Evolutionary conservation across 2,329 filamentous ascomycete species (phyloP).

Genomic region (Curvularia sp.): DNA sequence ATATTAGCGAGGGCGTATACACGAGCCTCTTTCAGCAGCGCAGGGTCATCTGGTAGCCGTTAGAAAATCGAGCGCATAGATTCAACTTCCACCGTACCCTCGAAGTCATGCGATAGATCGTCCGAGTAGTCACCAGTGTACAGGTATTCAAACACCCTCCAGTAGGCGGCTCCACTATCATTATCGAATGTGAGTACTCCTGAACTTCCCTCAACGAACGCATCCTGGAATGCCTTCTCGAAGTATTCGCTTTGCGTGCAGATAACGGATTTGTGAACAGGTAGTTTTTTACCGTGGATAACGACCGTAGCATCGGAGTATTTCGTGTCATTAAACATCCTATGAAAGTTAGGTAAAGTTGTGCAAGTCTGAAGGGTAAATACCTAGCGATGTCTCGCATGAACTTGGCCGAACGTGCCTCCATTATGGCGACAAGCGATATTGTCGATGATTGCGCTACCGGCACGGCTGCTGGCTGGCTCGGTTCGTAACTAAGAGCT

Average conservation of each 20-base stretch:
- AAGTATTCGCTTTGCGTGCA: conserved; percentile 26
- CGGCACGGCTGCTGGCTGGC: background rate
- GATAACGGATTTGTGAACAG: conserved; percentile 16
- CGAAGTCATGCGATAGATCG: no score
- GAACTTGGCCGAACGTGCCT: conserved; percentile 4
- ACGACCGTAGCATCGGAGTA: conserved; percentile 19
- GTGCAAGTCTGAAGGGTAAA: background rate
- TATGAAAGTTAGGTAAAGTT: conserved; percentile 6
- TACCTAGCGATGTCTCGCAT: conserved; percentile 11
- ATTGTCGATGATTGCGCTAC: background rate
- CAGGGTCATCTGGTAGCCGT: no score
- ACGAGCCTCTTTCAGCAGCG: no score
- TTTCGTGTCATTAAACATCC: conserved; percentile 18
- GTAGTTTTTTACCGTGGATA: conserved; percentile 15
- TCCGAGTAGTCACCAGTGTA: no score
- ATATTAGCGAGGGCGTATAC: no score
- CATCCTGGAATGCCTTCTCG: conserved; percentile 18
- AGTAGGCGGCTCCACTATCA: no score
- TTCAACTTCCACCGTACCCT: no score
- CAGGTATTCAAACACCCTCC: no score
- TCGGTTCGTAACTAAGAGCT: background rate
- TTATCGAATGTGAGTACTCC: no score
- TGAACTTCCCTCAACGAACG: conserved; percentile 20
- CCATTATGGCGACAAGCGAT: conserved; percentile 9
- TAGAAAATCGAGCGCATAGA: no score